A percentile compares a stretch with the other conserved stretches of the same genome.
Conservation (phyloP, 2,329 filamentous ascomycete genomes). For the Alternaria triticina region DNA sequence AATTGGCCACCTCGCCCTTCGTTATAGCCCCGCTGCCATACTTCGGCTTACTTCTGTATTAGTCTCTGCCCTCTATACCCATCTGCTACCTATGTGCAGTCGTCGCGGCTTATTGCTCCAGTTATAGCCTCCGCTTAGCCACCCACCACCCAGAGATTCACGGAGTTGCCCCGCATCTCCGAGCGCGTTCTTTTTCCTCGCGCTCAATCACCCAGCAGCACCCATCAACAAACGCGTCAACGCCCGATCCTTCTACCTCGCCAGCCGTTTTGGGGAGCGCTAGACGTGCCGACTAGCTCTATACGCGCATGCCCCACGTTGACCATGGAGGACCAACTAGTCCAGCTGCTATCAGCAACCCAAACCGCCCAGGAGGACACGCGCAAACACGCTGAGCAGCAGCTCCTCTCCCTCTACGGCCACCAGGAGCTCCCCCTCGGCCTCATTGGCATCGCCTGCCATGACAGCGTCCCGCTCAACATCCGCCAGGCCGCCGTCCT, state of each 20-base stretch:
- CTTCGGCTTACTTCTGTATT: neutral
- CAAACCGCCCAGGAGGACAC: slow-evolving; percentile 77
- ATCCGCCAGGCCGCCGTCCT: slow-evolving; percentile 85
- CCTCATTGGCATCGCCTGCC: slow-evolving; percentile 80
- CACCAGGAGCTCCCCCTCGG: slow-evolving; percentile 76
- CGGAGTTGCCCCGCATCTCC: slow-evolving; percentile 35
- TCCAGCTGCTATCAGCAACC: slow-evolving; percentile 85
- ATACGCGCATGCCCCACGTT: slow-evolving; percentile 31
- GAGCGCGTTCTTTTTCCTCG: slow-evolving; percentile 28
- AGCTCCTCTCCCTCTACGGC: slow-evolving; percentile 73
- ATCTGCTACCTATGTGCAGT: neutral
- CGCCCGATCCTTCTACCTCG: slow-evolving; percentile 7
- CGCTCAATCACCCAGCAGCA: slow-evolving; percentile 21
- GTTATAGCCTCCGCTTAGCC: slow-evolving; percentile 7
- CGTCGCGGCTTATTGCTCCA: neutral
- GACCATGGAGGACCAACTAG: slow-evolving; percentile 88
- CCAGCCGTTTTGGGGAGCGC: slow-evolving; percentile 28
- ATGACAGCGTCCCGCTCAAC: slow-evolving; percentile 73
- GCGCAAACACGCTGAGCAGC: slow-evolving; percentile 85
- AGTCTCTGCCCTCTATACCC: neutral
- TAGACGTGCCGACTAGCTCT: slow-evolving; percentile 38
- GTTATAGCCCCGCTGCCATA: neutral
- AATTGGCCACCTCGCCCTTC: neutral
- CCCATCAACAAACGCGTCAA: slow-evolving; percentile 32
- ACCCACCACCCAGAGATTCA: slow-evolving; percentile 20